Evolutionary conservation across 805 yeast species (phyloP).

Genomic region (Candida sonorensis): DNA sequence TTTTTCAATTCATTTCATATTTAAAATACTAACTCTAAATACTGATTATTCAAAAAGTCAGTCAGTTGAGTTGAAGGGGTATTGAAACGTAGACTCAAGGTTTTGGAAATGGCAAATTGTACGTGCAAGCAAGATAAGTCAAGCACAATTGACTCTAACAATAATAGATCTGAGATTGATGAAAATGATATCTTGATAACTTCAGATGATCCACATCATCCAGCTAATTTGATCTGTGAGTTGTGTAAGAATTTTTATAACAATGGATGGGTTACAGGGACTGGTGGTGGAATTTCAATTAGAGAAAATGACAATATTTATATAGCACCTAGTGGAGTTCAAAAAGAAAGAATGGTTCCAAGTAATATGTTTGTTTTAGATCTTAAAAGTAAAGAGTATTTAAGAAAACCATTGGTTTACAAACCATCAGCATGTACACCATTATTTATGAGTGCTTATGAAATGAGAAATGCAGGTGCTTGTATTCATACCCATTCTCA

Average conservation of each 20-base stretch:
- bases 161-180: too few species aligned
- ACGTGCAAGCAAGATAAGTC: too few species aligned
- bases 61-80: too few species aligned
- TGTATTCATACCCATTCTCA: slow-evolving; percentile 94
- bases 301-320: slow-evolving; percentile 50
- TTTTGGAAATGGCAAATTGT: too few species aligned
- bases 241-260: slow-evolving; percentile 70
- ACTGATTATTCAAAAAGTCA: too few species aligned
- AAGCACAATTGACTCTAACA: too few species aligned
- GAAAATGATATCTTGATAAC: slow-evolving; percentile 12
- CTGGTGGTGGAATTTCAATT: slow-evolving; percentile 93
- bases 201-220: slow-evolving; percentile 38
- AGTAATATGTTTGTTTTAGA: slow-evolving; percentile 75
- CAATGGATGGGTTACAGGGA: slow-evolving; percentile 90
- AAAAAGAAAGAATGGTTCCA: slow-evolving; percentile 82
- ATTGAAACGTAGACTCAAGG: too few species aligned
- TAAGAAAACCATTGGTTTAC: slow-evolving; percentile 54
- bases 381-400: slow-evolving; percentile 40
- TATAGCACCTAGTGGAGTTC: slow-evolving; percentile 95
- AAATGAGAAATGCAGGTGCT: slow-evolving; percentile 71
- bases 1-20: too few species aligned
- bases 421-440: slow-evolving; percentile 97
- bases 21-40: too few species aligned
- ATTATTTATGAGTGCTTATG: slow-evolving; percentile 65
- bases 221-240: slow-evolving; percentile 80